Evolutionary conservation across 2,329 filamentous ascomycete genomes (phyloP).

Genomic region (Aspergillus arachidicola): DNA sequence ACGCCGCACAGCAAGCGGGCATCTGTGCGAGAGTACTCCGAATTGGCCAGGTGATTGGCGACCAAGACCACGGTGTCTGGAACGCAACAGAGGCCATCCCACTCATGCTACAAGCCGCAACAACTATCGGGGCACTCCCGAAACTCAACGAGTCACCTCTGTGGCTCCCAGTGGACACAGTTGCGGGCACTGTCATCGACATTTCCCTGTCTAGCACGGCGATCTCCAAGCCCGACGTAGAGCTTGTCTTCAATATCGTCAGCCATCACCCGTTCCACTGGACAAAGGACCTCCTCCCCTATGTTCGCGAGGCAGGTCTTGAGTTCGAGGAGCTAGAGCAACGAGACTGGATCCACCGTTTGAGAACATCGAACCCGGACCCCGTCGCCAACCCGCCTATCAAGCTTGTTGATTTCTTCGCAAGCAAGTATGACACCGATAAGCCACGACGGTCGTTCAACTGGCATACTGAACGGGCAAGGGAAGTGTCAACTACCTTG

Average conservation of each 20-base stretch:
- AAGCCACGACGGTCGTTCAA: slow-evolving; percentile 10
- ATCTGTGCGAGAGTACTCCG: slow-evolving; percentile 32
- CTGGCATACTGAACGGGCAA: slow-evolving; percentile 26
- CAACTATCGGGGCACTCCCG: slow-evolving; percentile 50
- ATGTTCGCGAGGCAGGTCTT: slow-evolving; percentile 51
- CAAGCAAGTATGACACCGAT: slow-evolving; percentile 51
- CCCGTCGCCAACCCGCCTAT: slow-evolving; percentile 54
- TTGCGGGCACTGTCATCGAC: slow-evolving; percentile 40
- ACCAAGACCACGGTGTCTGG: slow-evolving; percentile 28
- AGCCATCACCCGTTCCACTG: slow-evolving; percentile 55
- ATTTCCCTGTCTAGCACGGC: slow-evolving; percentile 24
- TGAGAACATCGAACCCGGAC: slow-evolving; percentile 53
- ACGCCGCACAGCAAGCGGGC: slow-evolving; percentile 21
- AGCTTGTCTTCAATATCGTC: slow-evolving; percentile 55
- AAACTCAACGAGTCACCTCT: slow-evolving; percentile 46
- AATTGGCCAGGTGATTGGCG: slow-evolving; percentile 40
- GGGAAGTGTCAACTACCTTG: slow-evolving; percentile 16
- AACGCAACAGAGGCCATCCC: slow-evolving; percentile 48
- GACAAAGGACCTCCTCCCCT: slow-evolving; percentile 57
- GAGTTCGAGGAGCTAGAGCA: slow-evolving; percentile 32
- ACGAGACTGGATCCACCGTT: slow-evolving; percentile 32
- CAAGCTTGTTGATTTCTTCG: slow-evolving; percentile 58
- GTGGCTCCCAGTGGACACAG: slow-evolving; percentile 51
- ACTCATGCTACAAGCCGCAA: slow-evolving; percentile 52
- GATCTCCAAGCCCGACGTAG: not conserved